Conservation (phyloP, 495 filamentous ascomycete genomes). For the Neurospora intermedia region DNA sequence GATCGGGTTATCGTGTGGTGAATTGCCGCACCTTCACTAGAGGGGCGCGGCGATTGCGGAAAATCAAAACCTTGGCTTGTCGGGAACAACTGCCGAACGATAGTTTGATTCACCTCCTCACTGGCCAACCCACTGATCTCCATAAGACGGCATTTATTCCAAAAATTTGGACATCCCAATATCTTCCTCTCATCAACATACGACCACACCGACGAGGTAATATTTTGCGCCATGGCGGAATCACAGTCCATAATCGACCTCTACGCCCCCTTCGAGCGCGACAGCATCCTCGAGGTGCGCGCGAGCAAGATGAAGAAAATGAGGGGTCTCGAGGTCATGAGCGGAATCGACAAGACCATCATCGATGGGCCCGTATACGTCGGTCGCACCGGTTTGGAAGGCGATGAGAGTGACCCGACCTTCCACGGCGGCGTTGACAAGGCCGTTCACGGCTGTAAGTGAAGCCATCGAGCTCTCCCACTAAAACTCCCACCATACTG, state of each 20-base stretch:
- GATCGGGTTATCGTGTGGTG: neutral
- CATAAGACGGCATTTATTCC: no score
- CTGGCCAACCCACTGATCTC: neutral
- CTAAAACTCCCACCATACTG: no score
- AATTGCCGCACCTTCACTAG: neutral
- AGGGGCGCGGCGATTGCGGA: neutral
- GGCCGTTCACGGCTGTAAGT: conserved; percentile 23
- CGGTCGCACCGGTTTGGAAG: conserved; percentile 33
- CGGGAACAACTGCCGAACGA: neutral
- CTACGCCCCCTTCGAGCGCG: conserved; percentile 29
- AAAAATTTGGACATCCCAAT: neutral
- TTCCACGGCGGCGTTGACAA: conserved; percentile 47
- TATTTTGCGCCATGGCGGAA: conserved; percentile 10
- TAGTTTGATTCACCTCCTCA: neutral
- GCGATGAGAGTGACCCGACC: conserved; percentile 45
- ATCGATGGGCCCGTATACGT: conserved; percentile 30
- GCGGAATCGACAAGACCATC: conserved; percentile 43
- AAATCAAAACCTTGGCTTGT: neutral
- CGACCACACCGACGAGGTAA: neutral
- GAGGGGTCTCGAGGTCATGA: conserved; percentile 28
- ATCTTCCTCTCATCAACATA: neutral
- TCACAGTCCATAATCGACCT: conserved; percentile 21
- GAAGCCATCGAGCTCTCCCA: no score
- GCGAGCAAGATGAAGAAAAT: conserved; percentile 41
- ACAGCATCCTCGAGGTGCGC: conserved; percentile 42